A percentile compares a stretch with the other conserved stretches of the same genome.
Evolutionary conservation across 352 stramenopile genomes (phyloP).

Genomic region (Globisporangium iwayamae): DNA sequence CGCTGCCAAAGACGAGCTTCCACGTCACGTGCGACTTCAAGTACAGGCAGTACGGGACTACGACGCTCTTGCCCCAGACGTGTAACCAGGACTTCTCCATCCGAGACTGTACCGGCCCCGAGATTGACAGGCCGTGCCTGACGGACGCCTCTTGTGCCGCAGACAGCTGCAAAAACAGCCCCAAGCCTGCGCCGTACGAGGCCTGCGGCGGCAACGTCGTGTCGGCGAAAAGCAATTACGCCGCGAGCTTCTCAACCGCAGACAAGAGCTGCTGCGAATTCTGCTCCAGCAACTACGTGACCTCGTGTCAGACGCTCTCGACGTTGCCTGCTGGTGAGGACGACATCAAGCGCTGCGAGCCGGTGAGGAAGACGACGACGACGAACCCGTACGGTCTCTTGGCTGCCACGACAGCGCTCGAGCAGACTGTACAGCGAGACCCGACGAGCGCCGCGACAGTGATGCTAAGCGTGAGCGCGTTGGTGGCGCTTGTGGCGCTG

Average conservation of each 20-base stretch:
- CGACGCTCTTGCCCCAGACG: slow-evolving; percentile 19
- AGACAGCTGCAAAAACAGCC: slow-evolving; percentile 23
- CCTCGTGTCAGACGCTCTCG: slow-evolving; percentile 42
- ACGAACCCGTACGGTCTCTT: neutral
- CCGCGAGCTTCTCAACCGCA: neutral
- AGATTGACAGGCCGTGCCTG: slow-evolving; percentile 31
- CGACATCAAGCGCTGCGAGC: slow-evolving; percentile 57
- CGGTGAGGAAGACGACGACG: slow-evolving; percentile 5
- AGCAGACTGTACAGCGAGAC: neutral
- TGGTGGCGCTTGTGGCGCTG: slow-evolving; percentile 14
- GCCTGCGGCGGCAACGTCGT: slow-evolving; percentile 50
- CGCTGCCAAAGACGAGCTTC: slow-evolving; percentile 36
- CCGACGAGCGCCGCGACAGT: neutral
- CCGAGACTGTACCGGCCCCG: slow-evolving; percentile 49
- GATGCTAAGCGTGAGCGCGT: slow-evolving; percentile 9
- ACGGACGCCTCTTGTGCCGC: slow-evolving; percentile 29
- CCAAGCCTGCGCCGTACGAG: slow-evolving; percentile 33
- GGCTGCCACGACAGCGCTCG: neutral
- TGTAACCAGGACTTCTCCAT: slow-evolving; percentile 54
- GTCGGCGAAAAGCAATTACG: neutral
- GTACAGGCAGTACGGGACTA: slow-evolving; percentile 30
- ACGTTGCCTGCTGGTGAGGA: slow-evolving; percentile 25
- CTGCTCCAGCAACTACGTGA: slow-evolving; percentile 22
- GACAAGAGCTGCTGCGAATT: slow-evolving; percentile 36
- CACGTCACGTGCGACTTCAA: slow-evolving; percentile 53